These are phyloP conservation scores for Corynespora cassiicola DNA, from an alignment of 2,329 filamentous ascomycete genomes.

Conservation along the genomic window DNA sequence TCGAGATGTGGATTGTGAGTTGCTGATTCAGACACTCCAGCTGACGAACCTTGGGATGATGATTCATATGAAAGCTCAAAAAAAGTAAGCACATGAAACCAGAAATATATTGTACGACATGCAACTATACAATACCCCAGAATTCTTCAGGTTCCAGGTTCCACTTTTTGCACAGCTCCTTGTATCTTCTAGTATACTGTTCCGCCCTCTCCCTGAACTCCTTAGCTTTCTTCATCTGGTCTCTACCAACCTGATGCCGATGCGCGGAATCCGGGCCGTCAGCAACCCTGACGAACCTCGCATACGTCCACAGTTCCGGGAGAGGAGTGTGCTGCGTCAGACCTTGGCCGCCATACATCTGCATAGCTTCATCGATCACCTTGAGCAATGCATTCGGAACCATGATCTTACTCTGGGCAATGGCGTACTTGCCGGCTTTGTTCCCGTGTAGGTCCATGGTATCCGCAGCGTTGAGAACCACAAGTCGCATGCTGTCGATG, in stretches of 20 bases:
- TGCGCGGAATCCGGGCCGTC: slow-evolving; percentile 52
- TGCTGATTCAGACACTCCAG: no score
- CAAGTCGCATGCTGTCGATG: slow-evolving; percentile 48
- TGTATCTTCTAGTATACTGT: slow-evolving; percentile 42
- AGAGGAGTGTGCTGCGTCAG: slow-evolving; percentile 51
- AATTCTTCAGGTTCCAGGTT: slow-evolving; percentile 37
- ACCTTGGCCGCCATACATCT: slow-evolving; percentile 51
- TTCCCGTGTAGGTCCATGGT: slow-evolving; percentile 51
- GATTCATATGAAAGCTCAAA: no score
- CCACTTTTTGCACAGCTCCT: slow-evolving; percentile 44
- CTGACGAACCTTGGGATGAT: no score
- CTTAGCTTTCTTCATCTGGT: slow-evolving; percentile 50
- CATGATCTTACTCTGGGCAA: slow-evolving; percentile 52
- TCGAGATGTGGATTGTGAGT: no score
- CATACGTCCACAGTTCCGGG: slow-evolving; percentile 53
- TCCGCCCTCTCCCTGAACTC: slow-evolving; percentile 41
- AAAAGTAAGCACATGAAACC: no score
- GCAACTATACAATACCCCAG: slow-evolving; percentile 31
- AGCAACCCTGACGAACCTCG: slow-evolving; percentile 49
- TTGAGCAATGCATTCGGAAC: slow-evolving; percentile 48
- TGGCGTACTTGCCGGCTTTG: slow-evolving; percentile 49
- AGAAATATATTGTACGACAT: no score
- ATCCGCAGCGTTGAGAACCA: slow-evolving; percentile 51
- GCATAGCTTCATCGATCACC: slow-evolving; percentile 53
- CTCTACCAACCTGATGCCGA: slow-evolving; percentile 50